phyloP scores from a whole-genome alignment of 1,139 yeast species.

The Magnusiomyces fungicola region DNA sequence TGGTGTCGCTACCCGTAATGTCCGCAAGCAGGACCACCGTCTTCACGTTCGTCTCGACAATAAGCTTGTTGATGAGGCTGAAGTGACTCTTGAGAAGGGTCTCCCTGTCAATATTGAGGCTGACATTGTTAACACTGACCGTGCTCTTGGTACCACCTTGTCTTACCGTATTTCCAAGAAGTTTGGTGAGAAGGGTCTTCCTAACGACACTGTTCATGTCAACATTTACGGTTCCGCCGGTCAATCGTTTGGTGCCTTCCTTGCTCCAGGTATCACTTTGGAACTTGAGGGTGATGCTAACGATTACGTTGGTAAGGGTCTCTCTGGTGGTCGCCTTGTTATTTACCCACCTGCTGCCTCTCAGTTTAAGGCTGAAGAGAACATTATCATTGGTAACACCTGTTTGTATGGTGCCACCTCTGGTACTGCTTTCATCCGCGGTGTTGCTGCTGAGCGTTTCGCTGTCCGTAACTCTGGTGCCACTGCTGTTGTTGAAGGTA shows the following conservation, averaged over 20 bases:
- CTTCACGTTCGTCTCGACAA: conserved; percentile 90
- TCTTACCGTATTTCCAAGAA: conserved; percentile 89
- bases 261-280: conserved; percentile 92
- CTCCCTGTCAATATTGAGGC: conserved; percentile 92
- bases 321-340: conserved; percentile 89
- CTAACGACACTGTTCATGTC: conserved; percentile 93
- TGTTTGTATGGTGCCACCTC: conserved; percentile 97
- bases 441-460: conserved; percentile 97
- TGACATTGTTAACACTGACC: conserved; percentile 89
- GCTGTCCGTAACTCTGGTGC: conserved; percentile 99
- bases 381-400: conserved; percentile 93
- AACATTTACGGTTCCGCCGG: conserved; percentile 92
- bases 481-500: conserved; percentile 91
- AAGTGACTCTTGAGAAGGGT: conserved; percentile 86
- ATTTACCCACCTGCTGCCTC: conserved; percentile 87
- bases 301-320: conserved; percentile 96
- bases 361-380: conserved; percentile 87
- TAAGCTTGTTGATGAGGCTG: conserved; percentile 93
- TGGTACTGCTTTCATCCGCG: conserved; percentile 89
- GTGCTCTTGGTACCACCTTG: conserved; percentile 90
- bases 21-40: conserved; percentile 90
- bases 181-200: conserved; percentile 89
- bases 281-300: conserved; percentile 97
- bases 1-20: conserved; percentile 93
- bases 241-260: conserved; percentile 96